Percentiles rank a stretch among this genome's conserved stretches.
phyloP scores from a whole-genome alignment of 176 grass and related monocot genomes.

The Echinochloa phyllopogon region DNA sequence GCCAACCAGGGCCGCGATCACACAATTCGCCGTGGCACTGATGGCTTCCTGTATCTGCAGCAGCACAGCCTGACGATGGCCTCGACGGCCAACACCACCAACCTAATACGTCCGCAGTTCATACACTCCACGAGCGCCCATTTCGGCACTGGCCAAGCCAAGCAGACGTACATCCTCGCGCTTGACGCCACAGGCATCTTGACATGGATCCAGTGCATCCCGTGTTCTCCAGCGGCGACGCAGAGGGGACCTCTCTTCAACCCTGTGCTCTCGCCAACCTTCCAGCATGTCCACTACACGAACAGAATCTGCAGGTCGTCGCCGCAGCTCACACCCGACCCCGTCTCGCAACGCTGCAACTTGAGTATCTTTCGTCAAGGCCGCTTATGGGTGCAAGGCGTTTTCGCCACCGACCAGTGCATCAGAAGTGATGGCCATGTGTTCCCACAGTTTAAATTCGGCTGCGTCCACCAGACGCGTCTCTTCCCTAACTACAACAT shows the following conservation, averaged over 20 bases:
- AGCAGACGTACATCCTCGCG: background rate
- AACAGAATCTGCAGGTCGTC: too few relatives aligned
- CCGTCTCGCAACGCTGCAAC: too few relatives aligned
- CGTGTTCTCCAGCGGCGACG: too few relatives aligned
- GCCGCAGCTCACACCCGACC: too few relatives aligned
- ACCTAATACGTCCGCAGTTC: too few relatives aligned
- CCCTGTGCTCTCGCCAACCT: background rate
- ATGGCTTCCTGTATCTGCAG: background rate
- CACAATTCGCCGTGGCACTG: background rate
- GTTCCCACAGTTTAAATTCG: background rate
- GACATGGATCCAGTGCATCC: background rate
- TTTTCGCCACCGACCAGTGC: background rate
- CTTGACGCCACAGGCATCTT: background rate
- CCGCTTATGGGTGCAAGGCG: background rate
- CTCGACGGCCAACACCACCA: background rate
- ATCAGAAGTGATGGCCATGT: too few relatives aligned
- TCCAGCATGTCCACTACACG: too few relatives aligned
- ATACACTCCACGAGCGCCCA: background rate
- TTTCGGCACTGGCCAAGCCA: background rate
- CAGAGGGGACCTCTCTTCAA: background rate
- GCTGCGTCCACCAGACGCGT: background rate
- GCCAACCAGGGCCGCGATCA: background rate
- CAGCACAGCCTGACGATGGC: background rate
- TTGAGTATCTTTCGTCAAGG: too few relatives aligned
- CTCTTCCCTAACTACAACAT: background rate